These are phyloP conservation scores for Cladobotryum mycophilum DNA, from an alignment of 2,329 filamentous ascomycete genomes.

Conservation along the genomic window DNA sequence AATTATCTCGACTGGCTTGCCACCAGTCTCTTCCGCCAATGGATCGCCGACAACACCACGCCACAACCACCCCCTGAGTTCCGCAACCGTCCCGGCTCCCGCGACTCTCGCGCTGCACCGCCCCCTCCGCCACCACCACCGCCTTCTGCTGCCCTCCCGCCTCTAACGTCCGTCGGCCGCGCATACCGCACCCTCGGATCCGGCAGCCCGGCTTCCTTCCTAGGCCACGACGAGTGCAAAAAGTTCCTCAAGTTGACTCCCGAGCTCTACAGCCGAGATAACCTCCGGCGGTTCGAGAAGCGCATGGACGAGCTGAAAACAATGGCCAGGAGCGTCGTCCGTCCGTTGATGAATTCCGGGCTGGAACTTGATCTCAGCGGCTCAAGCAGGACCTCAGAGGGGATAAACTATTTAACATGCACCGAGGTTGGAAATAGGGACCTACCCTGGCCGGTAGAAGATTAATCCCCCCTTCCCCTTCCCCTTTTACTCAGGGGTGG, in stretches of 20 bases:
- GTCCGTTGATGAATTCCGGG: constrained; percentile 78
- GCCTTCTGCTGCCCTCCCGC: constrained; percentile 35
- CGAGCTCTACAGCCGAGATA: constrained; percentile 81
- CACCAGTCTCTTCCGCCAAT: constrained; percentile 82
- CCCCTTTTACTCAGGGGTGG: background rate
- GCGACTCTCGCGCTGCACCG: constrained; percentile 23
- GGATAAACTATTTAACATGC: constrained; percentile 46
- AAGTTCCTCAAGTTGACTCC: constrained; percentile 78
- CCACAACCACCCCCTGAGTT: constrained; percentile 46
- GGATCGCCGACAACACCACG: constrained; percentile 85
- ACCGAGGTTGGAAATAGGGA: constrained; percentile 43
- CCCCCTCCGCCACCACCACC: constrained; percentile 4
- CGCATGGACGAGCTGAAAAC: constrained; percentile 83
- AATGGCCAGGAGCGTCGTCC: constrained; percentile 74
- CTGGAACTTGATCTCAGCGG: constrained; percentile 67
- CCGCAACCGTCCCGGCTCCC: constrained; percentile 22
- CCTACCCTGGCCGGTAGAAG: constrained; percentile 42
- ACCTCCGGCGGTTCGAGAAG: constrained; percentile 76
- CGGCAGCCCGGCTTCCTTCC: constrained; percentile 53
- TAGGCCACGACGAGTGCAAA: constrained; percentile 83
- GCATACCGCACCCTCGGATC: constrained; percentile 73
- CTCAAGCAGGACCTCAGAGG: constrained; percentile 34
- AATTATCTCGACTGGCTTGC: constrained; percentile 87
- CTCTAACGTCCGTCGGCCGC: constrained; percentile 57
- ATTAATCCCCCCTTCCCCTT: constrained; percentile 13